Percentiles rank a stretch among this genome's conserved stretches.
Evolutionary conservation across 495 filamentous ascomycete species (phyloP).

Genomic region (Pseudoneurospora amorphoporcata): DNA sequence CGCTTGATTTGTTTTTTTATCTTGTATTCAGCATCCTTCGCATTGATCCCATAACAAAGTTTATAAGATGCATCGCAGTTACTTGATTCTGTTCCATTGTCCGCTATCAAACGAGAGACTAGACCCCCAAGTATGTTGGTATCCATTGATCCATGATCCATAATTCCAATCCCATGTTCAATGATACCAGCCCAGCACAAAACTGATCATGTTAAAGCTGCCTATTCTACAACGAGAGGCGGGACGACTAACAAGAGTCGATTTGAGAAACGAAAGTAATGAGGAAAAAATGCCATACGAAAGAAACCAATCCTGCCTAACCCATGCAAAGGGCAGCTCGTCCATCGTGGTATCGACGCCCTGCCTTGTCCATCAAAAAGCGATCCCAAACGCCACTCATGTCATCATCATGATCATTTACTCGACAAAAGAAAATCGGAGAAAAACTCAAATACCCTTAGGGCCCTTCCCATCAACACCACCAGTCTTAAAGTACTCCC

Average conservation of each 20-base stretch:
- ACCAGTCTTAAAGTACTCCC: slow-evolving; percentile 55
- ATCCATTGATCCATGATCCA: not conserved
- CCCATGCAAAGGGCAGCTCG: not conserved
- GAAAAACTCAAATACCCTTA: slow-evolving; percentile 35
- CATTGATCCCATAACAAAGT: too few species aligned
- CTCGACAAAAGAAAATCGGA: not conserved
- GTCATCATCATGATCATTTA: not conserved
- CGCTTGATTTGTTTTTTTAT: not conserved
- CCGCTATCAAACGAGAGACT: too few species aligned
- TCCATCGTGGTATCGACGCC: not conserved
- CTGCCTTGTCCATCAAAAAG: not conserved
- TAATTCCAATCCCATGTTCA: not conserved
- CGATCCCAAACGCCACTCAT: not conserved
- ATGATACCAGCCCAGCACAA: not conserved
- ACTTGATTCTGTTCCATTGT: too few species aligned
- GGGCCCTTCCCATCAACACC: slow-evolving; percentile 43
- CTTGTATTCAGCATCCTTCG: not conserved
- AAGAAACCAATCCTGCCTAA: not conserved
- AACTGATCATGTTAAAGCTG: not conserved
- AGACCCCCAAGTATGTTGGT: too few species aligned
- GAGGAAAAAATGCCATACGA: not conserved
- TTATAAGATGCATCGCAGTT: too few species aligned
- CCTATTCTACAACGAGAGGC: not conserved
- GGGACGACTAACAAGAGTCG: not conserved
- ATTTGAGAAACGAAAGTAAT: not conserved